Evolutionary conservation across 2,329 filamentous ascomycete species (phyloP), one percentile per base, ranked within the genome.

Genomic region (Triangularia setosa): DNA sequence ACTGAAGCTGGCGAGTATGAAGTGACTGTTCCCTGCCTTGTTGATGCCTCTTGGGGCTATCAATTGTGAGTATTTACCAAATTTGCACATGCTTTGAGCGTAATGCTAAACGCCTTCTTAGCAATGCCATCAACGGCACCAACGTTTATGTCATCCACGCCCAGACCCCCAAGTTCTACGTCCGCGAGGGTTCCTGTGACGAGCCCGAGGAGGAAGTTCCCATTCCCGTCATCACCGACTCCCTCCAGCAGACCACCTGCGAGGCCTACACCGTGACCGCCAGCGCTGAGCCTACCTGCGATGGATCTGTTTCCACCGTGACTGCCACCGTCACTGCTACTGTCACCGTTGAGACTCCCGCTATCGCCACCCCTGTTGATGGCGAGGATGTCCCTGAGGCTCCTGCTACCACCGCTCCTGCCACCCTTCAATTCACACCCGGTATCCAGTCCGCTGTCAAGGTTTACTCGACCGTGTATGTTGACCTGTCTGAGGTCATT

Each of bases 111-210:
- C 21, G 11, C 6, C 7, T 16, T 18, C 27, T n/a, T 54, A 74
- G 73, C 71, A 79, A 78, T 68, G 78, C 76, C 67, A 79, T 80
- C 72, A 79, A 79, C 73, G 78, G 77, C 67, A 79, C 78, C 68
- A 79, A 80, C 69, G 74, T 78, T 67, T 79, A 77, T 68, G 73
- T 79, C 59, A 79, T 80, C 71, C 76, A 79, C 68, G 75, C 78
- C 5, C 77, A 80, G 72, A 76, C 77, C 25, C 71, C 73, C 56
- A 75, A 75, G 64, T 79, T 80, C 72, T 75, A 66, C 65, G 68
- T 79, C 66, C 53, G 67, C 60, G 72, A 72, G 61, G 70, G 68
- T 54, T 61, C 67, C 66, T 78, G 76, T 71, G 65, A 62, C 59
- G 64, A 66, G 66, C 25, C 24, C 24, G 18, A 58, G 24, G 25